phyloP scores from a whole-genome alignment of 106 monocot species.

The Dendrobium catenatum region DNA sequence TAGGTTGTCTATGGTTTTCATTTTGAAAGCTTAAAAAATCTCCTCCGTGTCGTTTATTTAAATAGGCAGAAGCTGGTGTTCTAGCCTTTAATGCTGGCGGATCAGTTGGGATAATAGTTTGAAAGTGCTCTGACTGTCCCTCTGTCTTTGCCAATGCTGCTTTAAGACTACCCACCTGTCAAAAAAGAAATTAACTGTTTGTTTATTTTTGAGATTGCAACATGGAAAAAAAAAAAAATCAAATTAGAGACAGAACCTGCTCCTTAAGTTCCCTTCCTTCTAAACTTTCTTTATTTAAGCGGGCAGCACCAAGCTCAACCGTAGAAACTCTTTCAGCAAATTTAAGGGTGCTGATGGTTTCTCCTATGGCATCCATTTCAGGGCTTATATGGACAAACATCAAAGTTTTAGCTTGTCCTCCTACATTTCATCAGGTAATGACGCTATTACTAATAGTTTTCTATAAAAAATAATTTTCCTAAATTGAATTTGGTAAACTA shows the following conservation, averaged over 20 bases:
- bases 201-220: not conserved
- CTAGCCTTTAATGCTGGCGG: slow-evolving; percentile 27
- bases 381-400: slow-evolving; percentile 99
- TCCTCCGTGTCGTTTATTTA: slow-evolving; percentile 20
- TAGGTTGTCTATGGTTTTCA: slow-evolving; percentile 33
- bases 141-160: slow-evolving; percentile 62
- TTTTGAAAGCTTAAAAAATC: slow-evolving; percentile 21
- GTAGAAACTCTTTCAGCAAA: slow-evolving; percentile 95
- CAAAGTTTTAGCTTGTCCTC: slow-evolving; percentile 96
- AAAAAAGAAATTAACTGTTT: not conserved
- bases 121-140: slow-evolving; percentile 32
- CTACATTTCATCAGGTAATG: slow-evolving; percentile 19
- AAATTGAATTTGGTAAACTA: not conserved
- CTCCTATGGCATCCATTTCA: slow-evolving; percentile 78
- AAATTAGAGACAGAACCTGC: slow-evolving; percentile 40
- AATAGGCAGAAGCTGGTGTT: slow-evolving; percentile 29
- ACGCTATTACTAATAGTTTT: not conserved
- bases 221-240: not conserved
- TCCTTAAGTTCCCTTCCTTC: slow-evolving; percentile 87
- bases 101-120: slow-evolving; percentile 26
- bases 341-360: slow-evolving; percentile 95
- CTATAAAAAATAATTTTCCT: not conserved
- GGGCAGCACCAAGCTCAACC: slow-evolving; percentile 92
- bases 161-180: slow-evolving; percentile 74
- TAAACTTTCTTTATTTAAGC: slow-evolving; percentile 66